Evolutionary conservation across 352 stramenopile species (phyloP).

Genomic region (Blastocystis sp.): DNA sequence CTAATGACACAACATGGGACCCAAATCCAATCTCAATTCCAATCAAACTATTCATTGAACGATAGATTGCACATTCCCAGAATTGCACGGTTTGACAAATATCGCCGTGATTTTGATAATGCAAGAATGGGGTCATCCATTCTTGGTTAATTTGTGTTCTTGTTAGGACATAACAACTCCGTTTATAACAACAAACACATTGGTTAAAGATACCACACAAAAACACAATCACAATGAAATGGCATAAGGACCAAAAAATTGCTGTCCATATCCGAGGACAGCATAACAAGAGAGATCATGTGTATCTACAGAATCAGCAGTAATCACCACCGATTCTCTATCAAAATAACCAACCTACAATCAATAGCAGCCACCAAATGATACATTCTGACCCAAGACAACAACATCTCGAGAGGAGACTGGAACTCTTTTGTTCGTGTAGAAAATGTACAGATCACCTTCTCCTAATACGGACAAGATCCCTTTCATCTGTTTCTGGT

Average conservation of each 20-base stretch:
- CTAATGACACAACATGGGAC: constrained; percentile 1
- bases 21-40: constrained; percentile 62
- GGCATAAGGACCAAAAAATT: constrained; percentile 37
- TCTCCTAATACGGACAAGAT: background rate
- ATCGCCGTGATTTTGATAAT: background rate
- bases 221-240: background rate
- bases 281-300: background rate
- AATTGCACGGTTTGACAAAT: constrained; percentile 20
- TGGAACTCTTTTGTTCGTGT: background rate
- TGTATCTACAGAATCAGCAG: background rate
- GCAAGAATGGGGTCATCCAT: too few relatives aligned
- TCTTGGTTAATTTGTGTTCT: too few relatives aligned
- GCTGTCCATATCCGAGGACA: background rate
- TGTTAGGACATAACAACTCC: too few relatives aligned
- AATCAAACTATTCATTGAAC: constrained; percentile 33
- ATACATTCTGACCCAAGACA: background rate
- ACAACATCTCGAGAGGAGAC: background rate
- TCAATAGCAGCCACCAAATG: background rate
- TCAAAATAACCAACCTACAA: background rate
- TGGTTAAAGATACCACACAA: background rate
- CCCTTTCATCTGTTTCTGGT: background rate
- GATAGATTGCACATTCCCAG: constrained; percentile 29
- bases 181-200: constrained; percentile 20
- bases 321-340: background rate
- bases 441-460: constrained; percentile 18